Percentiles rank a stretch among this genome's conserved stretches.
These are phyloP conservation scores for Nakazawaea holstii DNA, from an alignment of 805 yeast species.

Conservation along the genomic window DNA sequence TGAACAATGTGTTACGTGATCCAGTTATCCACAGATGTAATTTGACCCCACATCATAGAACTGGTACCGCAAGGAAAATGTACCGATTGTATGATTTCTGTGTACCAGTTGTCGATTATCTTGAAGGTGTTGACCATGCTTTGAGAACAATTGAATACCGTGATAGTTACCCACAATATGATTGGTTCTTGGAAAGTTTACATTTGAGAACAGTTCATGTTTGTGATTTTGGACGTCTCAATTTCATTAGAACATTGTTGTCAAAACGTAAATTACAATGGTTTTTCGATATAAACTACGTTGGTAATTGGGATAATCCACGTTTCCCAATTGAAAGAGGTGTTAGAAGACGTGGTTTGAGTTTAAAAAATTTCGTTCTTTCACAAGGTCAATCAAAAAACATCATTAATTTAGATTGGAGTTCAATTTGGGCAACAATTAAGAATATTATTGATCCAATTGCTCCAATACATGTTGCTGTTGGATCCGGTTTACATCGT, in stretches of 20 bases:
- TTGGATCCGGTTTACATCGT: constrained; percentile 65
- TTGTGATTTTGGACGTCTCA: constrained; percentile 98
- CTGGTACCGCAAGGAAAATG: constrained; percentile 89
- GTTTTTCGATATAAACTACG: constrained; percentile 92
- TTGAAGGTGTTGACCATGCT: constrained; percentile 98
- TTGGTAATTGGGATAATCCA: constrained; percentile 97
- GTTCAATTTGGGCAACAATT: constrained; percentile 94
- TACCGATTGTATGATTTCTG: constrained; percentile 99
- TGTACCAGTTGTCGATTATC: constrained; percentile 91
- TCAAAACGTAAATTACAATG: constrained; percentile 98
- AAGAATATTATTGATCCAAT: constrained; percentile 95
- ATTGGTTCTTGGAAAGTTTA: constrained; percentile 86
- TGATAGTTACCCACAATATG: constrained; percentile 97
- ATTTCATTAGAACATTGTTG: constrained; percentile 90
- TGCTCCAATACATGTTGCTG: constrained; percentile 93
- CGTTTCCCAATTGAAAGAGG: constrained; percentile 99
- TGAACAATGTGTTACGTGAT: constrained; percentile 94
- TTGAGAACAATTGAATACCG: constrained; percentile 97
- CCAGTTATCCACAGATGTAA: constrained; percentile 98
- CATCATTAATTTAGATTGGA: constrained; percentile 96
- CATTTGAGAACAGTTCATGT: constrained; percentile 86
- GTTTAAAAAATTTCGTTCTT: constrained; percentile 85
- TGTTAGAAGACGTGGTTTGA: constrained; percentile 99
- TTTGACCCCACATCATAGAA: constrained; percentile 96
- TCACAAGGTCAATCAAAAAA: constrained; percentile 98